phyloP scores from a whole-genome alignment of 2,329 filamentous ascomycete species.

The Pseudogymnoascus sp. region DNA sequence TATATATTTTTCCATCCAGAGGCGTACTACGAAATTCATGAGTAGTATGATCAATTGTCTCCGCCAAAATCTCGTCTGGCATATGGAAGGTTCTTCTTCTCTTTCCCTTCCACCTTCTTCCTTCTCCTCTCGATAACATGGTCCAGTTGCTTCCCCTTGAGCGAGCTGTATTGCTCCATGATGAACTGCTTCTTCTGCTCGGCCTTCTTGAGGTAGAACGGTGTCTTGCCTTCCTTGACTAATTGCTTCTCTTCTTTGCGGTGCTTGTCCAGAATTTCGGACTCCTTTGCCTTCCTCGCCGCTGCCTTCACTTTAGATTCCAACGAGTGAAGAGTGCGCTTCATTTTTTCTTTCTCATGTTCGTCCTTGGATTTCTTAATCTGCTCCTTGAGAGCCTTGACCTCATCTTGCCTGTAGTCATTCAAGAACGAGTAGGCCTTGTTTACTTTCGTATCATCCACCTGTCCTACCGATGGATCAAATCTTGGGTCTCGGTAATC shows the following conservation, averaged over 20 bases:
- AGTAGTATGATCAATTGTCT: background rate
- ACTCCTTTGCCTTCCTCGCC: conserved; percentile 61
- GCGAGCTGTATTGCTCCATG: conserved; percentile 68
- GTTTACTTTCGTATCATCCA: conserved; percentile 53
- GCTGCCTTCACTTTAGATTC: conserved; percentile 69
- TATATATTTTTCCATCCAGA: background rate
- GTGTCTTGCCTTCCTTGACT: conserved; percentile 81
- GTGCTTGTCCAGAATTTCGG: conserved; percentile 67
- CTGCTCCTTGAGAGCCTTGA: conserved; percentile 63
- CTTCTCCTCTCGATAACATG: conserved; percentile 77
- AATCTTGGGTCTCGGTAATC: conserved; percentile 78
- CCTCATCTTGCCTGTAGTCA: conserved; percentile 78
- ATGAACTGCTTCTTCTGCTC: conserved; percentile 85
- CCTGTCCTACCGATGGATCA: conserved; percentile 54
- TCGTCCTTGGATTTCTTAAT: conserved; percentile 64
- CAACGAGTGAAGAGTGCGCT: conserved; percentile 69
- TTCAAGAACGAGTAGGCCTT: conserved; percentile 83
- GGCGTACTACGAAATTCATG: background rate
- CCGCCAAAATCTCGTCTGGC: conserved; percentile 23
- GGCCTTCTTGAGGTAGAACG: conserved; percentile 87
- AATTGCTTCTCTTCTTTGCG: conserved; percentile 75
- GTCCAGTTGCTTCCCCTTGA: conserved; percentile 81
- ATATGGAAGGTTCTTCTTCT: conserved; percentile 69
- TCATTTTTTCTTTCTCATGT: conserved; percentile 60
- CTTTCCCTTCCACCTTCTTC: conserved; percentile 83